Base-by-base conservation (phyloP, 495 filamentous ascomycete species). In the Tuber brumale region DNA sequence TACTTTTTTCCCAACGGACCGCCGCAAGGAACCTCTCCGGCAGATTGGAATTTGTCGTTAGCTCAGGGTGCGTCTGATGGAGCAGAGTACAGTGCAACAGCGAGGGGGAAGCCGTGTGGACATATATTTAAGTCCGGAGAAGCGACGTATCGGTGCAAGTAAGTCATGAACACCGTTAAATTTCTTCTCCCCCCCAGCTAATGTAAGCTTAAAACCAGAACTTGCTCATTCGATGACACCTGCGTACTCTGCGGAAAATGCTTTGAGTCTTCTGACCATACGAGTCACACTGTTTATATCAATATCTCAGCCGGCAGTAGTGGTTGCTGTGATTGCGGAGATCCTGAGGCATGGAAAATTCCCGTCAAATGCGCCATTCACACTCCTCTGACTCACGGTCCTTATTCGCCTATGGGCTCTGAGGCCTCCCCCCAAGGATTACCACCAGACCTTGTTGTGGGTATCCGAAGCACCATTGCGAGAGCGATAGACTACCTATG, bases 251-350 rank as follows among this genome's bases (percentile, higher is more conserved):
- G 93, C 84, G 90, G 92, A 84, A 89, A 92, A 82, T 99, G 95
- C 84, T 98, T 97, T 83, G 94, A 97, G 78, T 88, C 94, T 10
- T 97, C 94, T 21, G 95, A 98, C 82, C 95, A 99, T 84, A 91
- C 92, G n/a, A 93, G 90, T 41, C 95, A 99, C 83, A 91, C 92
- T 84, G 94, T 98, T 70, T 90, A 92, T 78, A 91, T 97, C 69
- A 92, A 86, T 72, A 88, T 97, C 46, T 96, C 94, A 1, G 89
- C 90, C 1, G 95, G 95, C 3, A 97, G 97, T 81, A 93, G 90
- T 81, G 95, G 96, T 51, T 98, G 95, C 85, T 99, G 95, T 83
- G 95, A 99, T 82, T 99, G 95, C 82, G 96, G 95, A 69, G 95
- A 99, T 83, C 88, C 89, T 19, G 95, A 99, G 82, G 95, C 95